A percentile compares a stretch with the other conserved stretches of the same genome.
Evolutionary conservation across 2,329 filamentous ascomycete species (phyloP).

Genomic region (Cladophialophora immunda): DNA sequence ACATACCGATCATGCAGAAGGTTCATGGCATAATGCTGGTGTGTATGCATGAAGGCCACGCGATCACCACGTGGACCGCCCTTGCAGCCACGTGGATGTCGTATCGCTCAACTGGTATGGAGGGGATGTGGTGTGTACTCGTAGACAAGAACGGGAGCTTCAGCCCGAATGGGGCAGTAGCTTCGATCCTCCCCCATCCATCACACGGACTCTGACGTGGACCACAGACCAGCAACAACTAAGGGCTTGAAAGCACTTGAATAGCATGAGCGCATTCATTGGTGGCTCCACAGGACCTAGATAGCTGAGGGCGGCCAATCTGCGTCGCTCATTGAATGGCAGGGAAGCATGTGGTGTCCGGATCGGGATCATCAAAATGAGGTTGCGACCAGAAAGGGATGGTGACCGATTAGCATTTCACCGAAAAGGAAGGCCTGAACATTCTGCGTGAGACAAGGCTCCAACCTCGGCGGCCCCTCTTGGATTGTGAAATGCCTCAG

Average conservation of each 20-base stretch:
- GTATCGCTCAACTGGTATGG: background rate
- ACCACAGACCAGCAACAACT: background rate
- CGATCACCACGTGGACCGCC: constrained; percentile 1
- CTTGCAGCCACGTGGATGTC: constrained; percentile 1
- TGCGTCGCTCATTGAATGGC: background rate
- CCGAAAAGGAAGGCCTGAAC: background rate
- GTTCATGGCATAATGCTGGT: background rate
- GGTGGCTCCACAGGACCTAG: background rate
- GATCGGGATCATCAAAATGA: background rate
- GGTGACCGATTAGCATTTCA: background rate
- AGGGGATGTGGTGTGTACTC: background rate
- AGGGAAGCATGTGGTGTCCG: background rate
- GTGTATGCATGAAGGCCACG: background rate
- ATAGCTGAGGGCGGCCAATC: background rate
- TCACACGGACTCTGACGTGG: background rate
- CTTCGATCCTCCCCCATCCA: background rate
- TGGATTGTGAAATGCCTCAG: background rate
- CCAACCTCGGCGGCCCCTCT: background rate
- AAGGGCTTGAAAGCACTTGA: background rate
- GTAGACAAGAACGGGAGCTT: background rate
- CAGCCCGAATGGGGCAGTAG: background rate
- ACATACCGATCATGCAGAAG: background rate
- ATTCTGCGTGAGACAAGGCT: background rate
- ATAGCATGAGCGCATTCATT: background rate
- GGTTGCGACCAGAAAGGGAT: background rate